phyloP scores from a whole-genome alignment of 768 basidiomycete species.

The Suillus bovinus region DNA sequence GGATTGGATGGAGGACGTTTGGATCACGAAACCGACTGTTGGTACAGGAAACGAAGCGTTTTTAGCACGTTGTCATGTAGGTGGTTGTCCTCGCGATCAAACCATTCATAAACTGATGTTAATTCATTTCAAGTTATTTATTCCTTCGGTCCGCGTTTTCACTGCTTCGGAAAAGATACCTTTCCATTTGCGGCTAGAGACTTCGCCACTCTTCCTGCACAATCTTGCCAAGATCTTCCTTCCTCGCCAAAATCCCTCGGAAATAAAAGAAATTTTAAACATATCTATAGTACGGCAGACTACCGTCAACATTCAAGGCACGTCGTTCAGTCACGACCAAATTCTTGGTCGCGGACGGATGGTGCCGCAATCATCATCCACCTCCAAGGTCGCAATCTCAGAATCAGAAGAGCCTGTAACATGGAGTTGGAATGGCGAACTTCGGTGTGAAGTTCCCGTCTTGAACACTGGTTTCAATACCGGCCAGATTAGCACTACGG shows the following conservation, averaged over 20 bases:
- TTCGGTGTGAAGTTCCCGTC: conserved; percentile 41
- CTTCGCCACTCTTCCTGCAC: conserved; percentile 40
- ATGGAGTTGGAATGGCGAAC: conserved; percentile 64
- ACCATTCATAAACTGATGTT: neutral
- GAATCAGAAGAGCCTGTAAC: conserved; percentile 33
- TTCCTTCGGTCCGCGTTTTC: conserved; percentile 62
- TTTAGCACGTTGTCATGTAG: conserved; percentile 32
- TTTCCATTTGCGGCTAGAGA: conserved; percentile 64
- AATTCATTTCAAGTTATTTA: conserved; percentile 47
- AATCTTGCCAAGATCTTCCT: conserved; percentile 13
- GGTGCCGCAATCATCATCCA: conserved; percentile 39
- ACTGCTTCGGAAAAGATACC: conserved; percentile 57
- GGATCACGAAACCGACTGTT: conserved; percentile 23
- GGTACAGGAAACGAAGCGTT: conserved; percentile 14
- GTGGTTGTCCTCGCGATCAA: neutral
- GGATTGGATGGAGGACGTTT: conserved; percentile 35
- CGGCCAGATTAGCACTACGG: conserved; percentile 50
- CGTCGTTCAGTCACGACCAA: conserved; percentile 20
- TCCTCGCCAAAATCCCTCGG: conserved; percentile 16
- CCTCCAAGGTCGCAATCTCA: conserved; percentile 22
- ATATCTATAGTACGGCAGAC: conserved; percentile 60
- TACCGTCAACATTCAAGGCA: conserved; percentile 34
- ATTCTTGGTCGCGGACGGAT: conserved; percentile 52
- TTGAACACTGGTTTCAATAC: conserved; percentile 51
- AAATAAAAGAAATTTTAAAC: conserved; percentile 35